Evolutionary conservation across 768 basidiomycete genomes (phyloP).

Genomic region (Leccinum rimulosum): DNA sequence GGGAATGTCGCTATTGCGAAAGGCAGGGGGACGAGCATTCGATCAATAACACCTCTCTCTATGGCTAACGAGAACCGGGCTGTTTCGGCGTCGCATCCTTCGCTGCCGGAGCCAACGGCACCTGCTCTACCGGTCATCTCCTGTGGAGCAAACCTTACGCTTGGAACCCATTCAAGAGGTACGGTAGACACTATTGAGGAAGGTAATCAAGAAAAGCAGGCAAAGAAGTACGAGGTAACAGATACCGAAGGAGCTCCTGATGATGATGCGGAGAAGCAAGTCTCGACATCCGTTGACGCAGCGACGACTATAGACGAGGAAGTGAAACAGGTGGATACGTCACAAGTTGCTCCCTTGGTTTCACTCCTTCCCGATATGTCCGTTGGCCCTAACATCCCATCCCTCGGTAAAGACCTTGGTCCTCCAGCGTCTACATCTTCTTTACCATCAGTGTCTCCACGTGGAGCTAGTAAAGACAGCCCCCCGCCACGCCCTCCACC

Average conservation of each 20-base stretch:
- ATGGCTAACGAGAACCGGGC: background rate
- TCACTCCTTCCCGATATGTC: constrained; percentile 15
- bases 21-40: constrained; percentile 20
- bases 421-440: constrained; percentile 2
- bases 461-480: constrained; percentile 12
- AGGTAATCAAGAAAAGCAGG: constrained; percentile 9
- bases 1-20: constrained; percentile 4
- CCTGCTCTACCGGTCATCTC: constrained; percentile 18
- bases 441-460: constrained; percentile 4
- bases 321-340: background rate
- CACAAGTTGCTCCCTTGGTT: constrained; percentile 1
- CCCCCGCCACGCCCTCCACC: constrained; percentile 23
- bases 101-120: constrained; percentile 2
- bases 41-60: constrained; percentile 8
- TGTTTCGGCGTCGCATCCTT: constrained; percentile 5
- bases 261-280: constrained; percentile 2
- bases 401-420: constrained; percentile 11
- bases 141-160: constrained; percentile 20
- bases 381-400: constrained; percentile 9
- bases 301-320: background rate
- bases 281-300: background rate
- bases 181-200: constrained; percentile 10
- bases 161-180: constrained; percentile 11
- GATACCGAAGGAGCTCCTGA: background rate
- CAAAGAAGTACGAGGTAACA: background rate